These are phyloP conservation scores for Termitomyces sp. DNA, from an alignment of 1,284 basidiomycete genomes.

Conservation along the genomic window DNA sequence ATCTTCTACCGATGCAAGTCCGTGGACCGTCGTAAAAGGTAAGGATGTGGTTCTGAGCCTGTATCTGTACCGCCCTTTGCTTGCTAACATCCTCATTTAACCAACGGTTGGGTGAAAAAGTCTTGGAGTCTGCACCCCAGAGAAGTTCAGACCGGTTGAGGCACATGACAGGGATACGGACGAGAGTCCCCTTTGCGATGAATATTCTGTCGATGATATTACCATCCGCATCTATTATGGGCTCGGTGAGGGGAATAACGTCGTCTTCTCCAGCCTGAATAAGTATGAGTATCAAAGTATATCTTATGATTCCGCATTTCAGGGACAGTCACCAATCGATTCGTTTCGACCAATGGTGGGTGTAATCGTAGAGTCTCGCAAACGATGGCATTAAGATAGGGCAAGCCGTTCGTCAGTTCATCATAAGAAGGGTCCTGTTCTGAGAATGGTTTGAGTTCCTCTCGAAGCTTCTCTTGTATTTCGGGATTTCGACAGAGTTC, in stretches of 20 bases:
- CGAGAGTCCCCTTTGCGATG: slow-evolving; percentile 39
- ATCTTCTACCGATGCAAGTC: slow-evolving; percentile 40
- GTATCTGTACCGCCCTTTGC: slow-evolving; percentile 30
- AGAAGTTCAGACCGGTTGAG: slow-evolving; percentile 44
- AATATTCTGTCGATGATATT: slow-evolving; percentile 34
- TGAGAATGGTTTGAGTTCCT: slow-evolving; percentile 38
- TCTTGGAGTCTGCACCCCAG: slow-evolving; percentile 34
- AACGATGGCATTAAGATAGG: slow-evolving; percentile 54
- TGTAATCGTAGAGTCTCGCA: slow-evolving; percentile 42
- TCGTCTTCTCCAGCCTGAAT: slow-evolving; percentile 43
- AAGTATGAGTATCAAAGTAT: neutral
- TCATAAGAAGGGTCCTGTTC: slow-evolving; percentile 39
- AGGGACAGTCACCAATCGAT: slow-evolving; percentile 30
- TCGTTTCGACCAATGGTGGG: slow-evolving; percentile 35
- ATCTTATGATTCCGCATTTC: slow-evolving; percentile 6
- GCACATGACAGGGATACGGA: slow-evolving; percentile 35
- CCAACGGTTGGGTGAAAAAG: slow-evolving; percentile 32
- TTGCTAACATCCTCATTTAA: slow-evolving; percentile 20
- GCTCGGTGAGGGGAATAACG: slow-evolving; percentile 43
- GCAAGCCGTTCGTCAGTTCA: slow-evolving; percentile 33
- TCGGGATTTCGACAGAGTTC: slow-evolving; percentile 45
- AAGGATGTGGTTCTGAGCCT: slow-evolving; percentile 37
- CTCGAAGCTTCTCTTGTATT: slow-evolving; percentile 44
- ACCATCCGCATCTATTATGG: slow-evolving; percentile 35
- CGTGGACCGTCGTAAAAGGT: slow-evolving; percentile 47